A percentile compares a stretch with the other conserved stretches of the same genome.
Evolutionary conservation across 208 protist genomes (phyloP).

Genomic region (Leishmania guyanensis): DNA sequence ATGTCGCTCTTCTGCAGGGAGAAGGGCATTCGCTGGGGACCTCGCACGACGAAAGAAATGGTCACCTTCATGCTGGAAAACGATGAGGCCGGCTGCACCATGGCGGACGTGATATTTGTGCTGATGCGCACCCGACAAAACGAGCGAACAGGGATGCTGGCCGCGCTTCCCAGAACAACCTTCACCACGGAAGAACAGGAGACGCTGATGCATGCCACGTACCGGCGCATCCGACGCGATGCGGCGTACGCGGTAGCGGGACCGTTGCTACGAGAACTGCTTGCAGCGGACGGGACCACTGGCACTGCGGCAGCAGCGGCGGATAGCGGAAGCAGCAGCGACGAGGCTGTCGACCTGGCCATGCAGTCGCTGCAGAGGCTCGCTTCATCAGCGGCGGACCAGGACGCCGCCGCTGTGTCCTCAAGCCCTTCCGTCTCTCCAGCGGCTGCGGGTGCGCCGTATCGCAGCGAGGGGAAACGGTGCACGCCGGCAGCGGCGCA

Average conservation of each 20-base stretch:
- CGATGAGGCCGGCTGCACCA: slow-evolving; percentile 13
- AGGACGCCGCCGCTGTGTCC: neutral
- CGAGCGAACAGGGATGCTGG: slow-evolving; percentile 42
- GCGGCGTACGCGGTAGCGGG: slow-evolving; percentile 28
- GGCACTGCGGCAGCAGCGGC: neutral
- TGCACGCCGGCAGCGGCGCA: neutral
- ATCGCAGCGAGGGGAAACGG: too few relatives aligned
- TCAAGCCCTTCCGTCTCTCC: neutral
- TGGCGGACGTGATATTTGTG: slow-evolving; percentile 55
- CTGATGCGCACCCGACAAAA: slow-evolving; percentile 63
- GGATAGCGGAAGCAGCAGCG: too few relatives aligned
- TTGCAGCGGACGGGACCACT: slow-evolving; percentile 9
- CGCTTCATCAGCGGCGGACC: neutral
- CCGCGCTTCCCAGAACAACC: slow-evolving; percentile 37
- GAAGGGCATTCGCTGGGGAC: slow-evolving; percentile 74
- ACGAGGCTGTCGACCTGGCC: slow-evolving; percentile 5
- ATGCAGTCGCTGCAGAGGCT: slow-evolving; percentile 15
- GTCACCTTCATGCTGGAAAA: slow-evolving; percentile 28
- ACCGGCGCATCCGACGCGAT: slow-evolving; percentile 17
- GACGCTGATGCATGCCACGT: slow-evolving; percentile 27
- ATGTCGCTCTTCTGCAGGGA: slow-evolving; percentile 61
- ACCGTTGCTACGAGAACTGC: slow-evolving; percentile 33
- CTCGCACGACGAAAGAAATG: slow-evolving; percentile 63
- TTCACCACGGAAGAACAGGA: slow-evolving; percentile 42
- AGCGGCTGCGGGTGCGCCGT: neutral